Percentiles rank a stretch among this genome's conserved stretches.
phyloP scores from a whole-genome alignment of 495 filamentous ascomycete species.

The Astrothelium subdiscretum region DNA sequence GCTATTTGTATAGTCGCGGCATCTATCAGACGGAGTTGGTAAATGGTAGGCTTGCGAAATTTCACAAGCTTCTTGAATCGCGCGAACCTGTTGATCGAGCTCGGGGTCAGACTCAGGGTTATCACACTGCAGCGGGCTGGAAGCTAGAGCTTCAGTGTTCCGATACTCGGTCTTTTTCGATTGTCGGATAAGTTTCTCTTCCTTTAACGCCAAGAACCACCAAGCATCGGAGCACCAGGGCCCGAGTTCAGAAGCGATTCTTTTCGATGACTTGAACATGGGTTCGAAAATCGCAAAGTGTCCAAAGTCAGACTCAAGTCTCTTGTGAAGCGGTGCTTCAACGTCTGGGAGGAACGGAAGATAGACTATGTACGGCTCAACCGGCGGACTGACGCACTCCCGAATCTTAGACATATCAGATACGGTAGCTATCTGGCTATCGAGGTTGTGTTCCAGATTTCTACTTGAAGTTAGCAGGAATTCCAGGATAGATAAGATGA shows the following conservation, averaged over 20 bases:
- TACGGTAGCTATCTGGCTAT: conserved; percentile 74
- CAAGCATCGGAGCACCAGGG: conserved; percentile 77
- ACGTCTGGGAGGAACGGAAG: conserved; percentile 36
- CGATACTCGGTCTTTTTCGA: not conserved
- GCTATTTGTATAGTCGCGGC: conserved; percentile 42
- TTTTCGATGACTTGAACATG: conserved; percentile 45
- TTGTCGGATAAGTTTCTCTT: conserved; percentile 27
- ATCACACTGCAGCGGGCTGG: not conserved
- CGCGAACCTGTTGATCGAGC: conserved; percentile 38
- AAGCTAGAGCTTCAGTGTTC: no score
- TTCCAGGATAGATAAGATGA: not conserved
- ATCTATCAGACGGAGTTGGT: conserved; percentile 25
- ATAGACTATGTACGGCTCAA: conserved; percentile 52
- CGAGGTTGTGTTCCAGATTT: conserved; percentile 64
- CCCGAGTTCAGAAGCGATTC: conserved; percentile 59
- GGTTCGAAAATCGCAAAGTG: conserved; percentile 45
- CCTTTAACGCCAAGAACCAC: conserved; percentile 61
- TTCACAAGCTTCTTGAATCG: conserved; percentile 48
- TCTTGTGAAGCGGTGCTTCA: conserved; percentile 51
- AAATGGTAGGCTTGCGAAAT: conserved; percentile 43
- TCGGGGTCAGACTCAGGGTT: conserved; percentile 25
- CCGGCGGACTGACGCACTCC: conserved; percentile 46
- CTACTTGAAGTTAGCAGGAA: conserved; percentile 23
- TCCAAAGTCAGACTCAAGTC: conserved; percentile 45
- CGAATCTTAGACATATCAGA: conserved; percentile 52